A percentile compares a stretch with the other conserved stretches of the same genome.
Evolutionary conservation across 129 eudicot genomes (phyloP).

Genomic region (Ambrosia artemisiifolia): DNA sequence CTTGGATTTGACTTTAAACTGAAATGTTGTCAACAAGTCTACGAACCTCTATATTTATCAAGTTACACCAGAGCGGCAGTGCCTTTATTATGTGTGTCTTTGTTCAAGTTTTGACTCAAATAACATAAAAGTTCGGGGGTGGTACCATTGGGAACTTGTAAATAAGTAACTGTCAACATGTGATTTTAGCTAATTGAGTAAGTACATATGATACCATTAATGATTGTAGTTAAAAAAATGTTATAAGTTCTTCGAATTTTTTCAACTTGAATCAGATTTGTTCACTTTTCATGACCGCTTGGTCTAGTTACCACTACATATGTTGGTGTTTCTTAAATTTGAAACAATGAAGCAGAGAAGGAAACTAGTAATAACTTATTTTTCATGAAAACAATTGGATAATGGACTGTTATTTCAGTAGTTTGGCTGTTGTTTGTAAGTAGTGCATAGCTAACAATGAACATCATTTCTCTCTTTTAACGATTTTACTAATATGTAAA

Average conservation of each 20-base stretch:
- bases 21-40: too few species aligned
- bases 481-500: not conserved
- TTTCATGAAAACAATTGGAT: not conserved
- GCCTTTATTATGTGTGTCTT: too few species aligned
- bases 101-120: too few species aligned
- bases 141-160: not conserved
- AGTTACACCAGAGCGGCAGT: too few species aligned
- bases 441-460: not conserved
- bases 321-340: not conserved
- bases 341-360: not conserved
- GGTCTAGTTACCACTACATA: not conserved
- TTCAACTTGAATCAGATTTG: not conserved
- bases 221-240: not conserved
- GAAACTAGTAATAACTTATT: not conserved
- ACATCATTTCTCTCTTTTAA: not conserved
- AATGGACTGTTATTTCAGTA: not conserved
- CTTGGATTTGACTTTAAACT: too few species aligned
- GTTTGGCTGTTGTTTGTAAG: not conserved
- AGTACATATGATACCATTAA: not conserved
- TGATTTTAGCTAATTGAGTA: not conserved
- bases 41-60: too few species aligned
- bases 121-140: too few species aligned
- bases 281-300: not conserved
- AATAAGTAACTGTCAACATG: not conserved
- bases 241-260: not conserved